Percentiles rank a stretch among this genome's conserved stretches.
These are phyloP conservation scores for Stentor coeruleus DNA, from an alignment of 73 alveolate species.

Conservation along the genomic window DNA sequence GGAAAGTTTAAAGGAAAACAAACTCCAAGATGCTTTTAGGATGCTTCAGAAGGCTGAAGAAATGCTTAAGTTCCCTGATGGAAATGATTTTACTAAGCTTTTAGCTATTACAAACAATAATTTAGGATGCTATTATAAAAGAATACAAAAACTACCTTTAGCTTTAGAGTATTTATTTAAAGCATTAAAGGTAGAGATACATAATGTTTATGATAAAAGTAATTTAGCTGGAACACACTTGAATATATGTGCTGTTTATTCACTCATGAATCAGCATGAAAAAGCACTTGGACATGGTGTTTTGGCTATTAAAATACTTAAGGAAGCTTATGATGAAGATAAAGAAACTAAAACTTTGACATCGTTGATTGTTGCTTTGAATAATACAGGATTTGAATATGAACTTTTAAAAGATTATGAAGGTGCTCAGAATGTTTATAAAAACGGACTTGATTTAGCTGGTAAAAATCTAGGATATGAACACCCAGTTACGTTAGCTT, in stretches of 20 bases:
- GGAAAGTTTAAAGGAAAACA: background rate
- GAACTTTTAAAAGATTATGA: background rate
- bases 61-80: background rate
- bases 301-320: background rate
- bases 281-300: conserved; percentile 17
- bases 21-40: background rate
- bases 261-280: conserved; percentile 1
- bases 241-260: conserved; percentile 24
- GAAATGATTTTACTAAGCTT: background rate
- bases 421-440: background rate
- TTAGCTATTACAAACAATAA: conserved; percentile 32
- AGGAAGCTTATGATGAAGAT: background rate
- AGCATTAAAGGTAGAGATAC: conserved; percentile 35
- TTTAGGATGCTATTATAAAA: conserved; percentile 38
- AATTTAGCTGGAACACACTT: conserved; percentile 29
- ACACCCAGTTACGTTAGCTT: background rate
- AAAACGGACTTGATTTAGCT: conserved; percentile 17
- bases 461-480: background rate
- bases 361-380: background rate
- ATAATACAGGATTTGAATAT: conserved; percentile 8
- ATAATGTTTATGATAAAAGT: background rate
- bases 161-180: conserved; percentile 29
- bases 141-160: conserved; percentile 15
- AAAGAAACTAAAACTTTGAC: background rate
- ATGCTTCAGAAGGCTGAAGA: conserved; percentile 18